These are phyloP conservation scores for Mortierella hygrophila DNA, from an alignment of 192 early-diverging fungal species.

Conservation along the genomic window DNA sequence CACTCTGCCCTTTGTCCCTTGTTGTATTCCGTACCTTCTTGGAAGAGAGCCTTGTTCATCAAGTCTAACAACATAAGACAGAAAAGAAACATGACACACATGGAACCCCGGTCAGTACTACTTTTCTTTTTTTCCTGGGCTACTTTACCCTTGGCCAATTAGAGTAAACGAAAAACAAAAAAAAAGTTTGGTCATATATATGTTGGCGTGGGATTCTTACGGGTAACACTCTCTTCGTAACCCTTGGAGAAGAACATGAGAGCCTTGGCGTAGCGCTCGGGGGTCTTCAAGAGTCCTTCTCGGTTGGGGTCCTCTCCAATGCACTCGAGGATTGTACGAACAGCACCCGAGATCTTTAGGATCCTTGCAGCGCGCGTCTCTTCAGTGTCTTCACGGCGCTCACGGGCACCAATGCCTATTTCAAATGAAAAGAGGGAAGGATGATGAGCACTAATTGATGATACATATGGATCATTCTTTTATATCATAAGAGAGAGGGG, in stretches of 20 bases:
- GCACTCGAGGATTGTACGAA: slow-evolving; percentile 90
- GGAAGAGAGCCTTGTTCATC: slow-evolving; percentile 55
- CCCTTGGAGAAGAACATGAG: slow-evolving; percentile 98
- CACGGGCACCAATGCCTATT: slow-evolving; percentile 84
- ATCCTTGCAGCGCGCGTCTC: slow-evolving; percentile 80
- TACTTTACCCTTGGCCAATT: background rate
- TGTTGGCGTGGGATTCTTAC: slow-evolving; percentile 52
- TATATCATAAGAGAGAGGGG: no score
- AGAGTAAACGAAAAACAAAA: background rate
- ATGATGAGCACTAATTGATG: background rate
- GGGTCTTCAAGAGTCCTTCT: slow-evolving; percentile 96
- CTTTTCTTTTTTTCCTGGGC: background rate
- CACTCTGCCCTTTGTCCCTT: background rate
- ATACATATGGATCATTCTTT: background rate
- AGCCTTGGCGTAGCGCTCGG: slow-evolving; percentile 97
- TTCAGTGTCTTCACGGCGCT: slow-evolving; percentile 84
- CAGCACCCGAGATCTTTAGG: slow-evolving; percentile 85
- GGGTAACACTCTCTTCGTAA: slow-evolving; percentile 90
- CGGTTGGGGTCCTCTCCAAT: slow-evolving; percentile 96
- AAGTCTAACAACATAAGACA: slow-evolving; percentile 20
- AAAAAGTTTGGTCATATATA: background rate
- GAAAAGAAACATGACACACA: background rate
- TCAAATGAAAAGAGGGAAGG: background rate
- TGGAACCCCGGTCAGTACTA: background rate
- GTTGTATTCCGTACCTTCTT: slow-evolving; percentile 35